A percentile compares a stretch with the other conserved stretches of the same genome.
Conservation (phyloP, 371 early-diverging fungal genomes). For the Racocetra persica region DNA sequence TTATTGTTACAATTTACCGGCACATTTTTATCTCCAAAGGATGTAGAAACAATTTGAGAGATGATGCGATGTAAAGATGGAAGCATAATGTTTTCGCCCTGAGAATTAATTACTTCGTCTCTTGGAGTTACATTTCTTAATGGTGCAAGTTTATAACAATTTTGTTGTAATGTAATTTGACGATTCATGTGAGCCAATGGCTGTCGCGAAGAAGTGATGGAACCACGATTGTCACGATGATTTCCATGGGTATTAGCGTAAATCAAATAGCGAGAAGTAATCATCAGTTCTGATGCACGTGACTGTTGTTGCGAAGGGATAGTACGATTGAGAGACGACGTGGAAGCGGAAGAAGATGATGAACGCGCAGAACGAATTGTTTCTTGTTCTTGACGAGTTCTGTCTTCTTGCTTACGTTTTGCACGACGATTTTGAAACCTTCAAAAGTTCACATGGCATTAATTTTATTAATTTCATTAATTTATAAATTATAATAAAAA, state of each 20-base stretch:
- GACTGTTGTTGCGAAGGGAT: neutral
- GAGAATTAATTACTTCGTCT: neutral
- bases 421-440: conserved; percentile 41
- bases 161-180: neutral
- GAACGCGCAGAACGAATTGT: neutral
- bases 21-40: too few relatives aligned
- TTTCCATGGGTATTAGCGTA: neutral
- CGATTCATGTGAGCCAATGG: too few relatives aligned
- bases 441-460: neutral
- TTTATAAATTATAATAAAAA: neutral
- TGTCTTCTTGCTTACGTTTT: conserved; percentile 39
- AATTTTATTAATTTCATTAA: neutral
- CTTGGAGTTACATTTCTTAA: conserved; percentile 1
- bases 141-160: conserved; percentile 3
- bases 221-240: neutral
- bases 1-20: too few relatives aligned
- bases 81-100: neutral
- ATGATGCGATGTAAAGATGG: neutral
- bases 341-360: too few relatives aligned
- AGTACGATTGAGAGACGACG: neutral
- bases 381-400: conserved; percentile 22
- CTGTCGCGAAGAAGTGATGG: neutral
- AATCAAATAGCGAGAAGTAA: neutral
- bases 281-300: neutral
- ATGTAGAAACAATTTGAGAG: neutral